phyloP scores from a whole-genome alignment of 345 rosid genomes.

The Angophora floribunda region DNA sequence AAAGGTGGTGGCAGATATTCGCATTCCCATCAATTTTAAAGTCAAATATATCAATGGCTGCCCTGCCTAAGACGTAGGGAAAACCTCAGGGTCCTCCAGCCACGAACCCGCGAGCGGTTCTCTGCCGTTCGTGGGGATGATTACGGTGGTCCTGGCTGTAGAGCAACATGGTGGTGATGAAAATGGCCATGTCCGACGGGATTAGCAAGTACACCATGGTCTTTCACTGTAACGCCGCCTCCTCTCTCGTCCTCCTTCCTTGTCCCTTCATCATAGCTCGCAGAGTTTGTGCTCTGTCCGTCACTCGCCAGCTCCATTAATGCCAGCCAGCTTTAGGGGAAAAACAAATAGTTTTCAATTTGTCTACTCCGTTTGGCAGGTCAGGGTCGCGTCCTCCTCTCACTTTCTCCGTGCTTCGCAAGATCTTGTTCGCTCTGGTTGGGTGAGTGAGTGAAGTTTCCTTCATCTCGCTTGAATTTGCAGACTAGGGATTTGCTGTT shows the following conservation, averaged over 20 bases:
- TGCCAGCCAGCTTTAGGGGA: background rate
- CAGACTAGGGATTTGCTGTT: background rate
- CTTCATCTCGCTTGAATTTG: background rate
- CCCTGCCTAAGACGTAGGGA: background rate
- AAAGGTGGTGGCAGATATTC: background rate
- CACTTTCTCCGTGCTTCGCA: slow-evolving; percentile 19
- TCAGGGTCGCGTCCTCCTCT: slow-evolving; percentile 37
- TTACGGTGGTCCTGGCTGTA: slow-evolving; percentile 44
- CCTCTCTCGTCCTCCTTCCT: slow-evolving; percentile 50
- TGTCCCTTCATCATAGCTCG: slow-evolving; percentile 23
- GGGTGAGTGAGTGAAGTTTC: slow-evolving; percentile 15
- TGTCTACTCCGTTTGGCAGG: slow-evolving; percentile 8
- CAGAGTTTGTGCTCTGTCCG: slow-evolving; percentile 9
- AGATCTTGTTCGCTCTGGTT: slow-evolving; percentile 37
- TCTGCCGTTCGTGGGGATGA: slow-evolving; percentile 29
- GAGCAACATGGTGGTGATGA: slow-evolving; percentile 40
- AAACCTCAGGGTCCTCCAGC: background rate
- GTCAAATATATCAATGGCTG: background rate
- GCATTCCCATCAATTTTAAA: background rate
- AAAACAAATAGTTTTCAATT: background rate
- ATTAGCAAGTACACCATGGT: slow-evolving; percentile 34
- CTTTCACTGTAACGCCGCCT: slow-evolving; percentile 42
- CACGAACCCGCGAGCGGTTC: background rate
- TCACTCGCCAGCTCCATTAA: background rate
- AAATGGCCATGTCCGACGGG: slow-evolving; percentile 47